Base-by-base conservation (phyloP, 768 basidiomycete genomes). In the Exidia glandulosa region DNA sequence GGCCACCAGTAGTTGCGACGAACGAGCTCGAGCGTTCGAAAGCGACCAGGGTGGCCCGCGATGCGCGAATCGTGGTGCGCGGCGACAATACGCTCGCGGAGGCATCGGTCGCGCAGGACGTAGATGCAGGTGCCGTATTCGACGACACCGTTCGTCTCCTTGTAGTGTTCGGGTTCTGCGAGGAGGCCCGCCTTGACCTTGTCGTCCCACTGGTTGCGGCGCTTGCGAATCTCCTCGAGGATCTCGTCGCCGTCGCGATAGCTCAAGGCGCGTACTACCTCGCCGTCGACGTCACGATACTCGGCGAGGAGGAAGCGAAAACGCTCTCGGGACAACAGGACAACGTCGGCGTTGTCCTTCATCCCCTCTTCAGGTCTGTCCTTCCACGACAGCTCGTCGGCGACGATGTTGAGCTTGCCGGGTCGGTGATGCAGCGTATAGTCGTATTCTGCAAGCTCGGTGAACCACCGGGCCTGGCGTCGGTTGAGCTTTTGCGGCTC, bases 391-490 rank as follows among this genome's bases (percentile, higher is more conserved):
- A 62, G 34, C 12, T 45, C 59, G 37, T 62, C 58, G 31, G 57
- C 32, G 10, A 33, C 31, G 13, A 29, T 27, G 31, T 47, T 47
- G 14, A 36, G 57, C 37, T 60, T 57, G 7, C 65, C 66, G 0
- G 66, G 63, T 0, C 64, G 50, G 32, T 67, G 64, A 1, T 48
- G 36, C 9, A 68, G 32, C 2, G 23, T 29, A 32, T 61, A 64
- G 13, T 63, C 55, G 48, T 56, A 63, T 2, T 61, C 58, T 3
- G 61, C 33, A 2, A 68, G 27, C 1, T 37, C 10, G 23, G 63
- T 61, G 19, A 61, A 58, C 71, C 71, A 72, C n/a, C 66, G 57
- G 7, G 63, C 68, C 60, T 70, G 71, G n/a, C 66, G 60, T 3
- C 61, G 61, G 27, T 56, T 67, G 31, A 69, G 66, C 3, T 60